Base-by-base conservation (phyloP, 208 protist genomes). In the Histomonas meleagridis region DNA sequence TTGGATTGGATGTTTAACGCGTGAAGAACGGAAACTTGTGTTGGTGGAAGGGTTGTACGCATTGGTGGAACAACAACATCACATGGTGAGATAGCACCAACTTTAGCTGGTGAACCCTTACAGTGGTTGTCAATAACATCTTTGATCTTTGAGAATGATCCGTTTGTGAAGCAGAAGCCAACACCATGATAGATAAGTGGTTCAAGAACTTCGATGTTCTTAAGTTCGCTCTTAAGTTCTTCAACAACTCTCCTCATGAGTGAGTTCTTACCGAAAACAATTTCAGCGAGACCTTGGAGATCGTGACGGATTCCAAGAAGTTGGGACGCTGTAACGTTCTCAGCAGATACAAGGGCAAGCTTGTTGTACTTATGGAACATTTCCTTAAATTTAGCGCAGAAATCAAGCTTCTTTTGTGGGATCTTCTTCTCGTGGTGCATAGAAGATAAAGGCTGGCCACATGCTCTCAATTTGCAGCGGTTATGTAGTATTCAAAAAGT, bases 1-100 rank as follows among this genome's bases (percentile, higher is more conserved):
- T 99, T 99, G 91, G 98, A 99, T 49, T 96, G 94, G 94, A 99
- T 99, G 95, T 98, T 97, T 48, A 99, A 95, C 26, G 98, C 98
- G 95, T 99, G 98, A 95, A 99, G 98, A 97, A 99, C 99, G 91
- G 96, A 96, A 57, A 97, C 99, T 95, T 98, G 96, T 62, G 96
- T 97, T 90, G 98, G 98, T 93, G 98, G 97, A 92, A 99, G 95
- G 94, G 97, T 97, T 26, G 98, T 99, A 94, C 96, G 96, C 69
- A 96, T 97, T 21, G 97, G 95, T 53, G 96, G 97, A 92, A 99
- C 94, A 93, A 97, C 92, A 70, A 99, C 98, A 92, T 98, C 96
- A 93, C 92, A 93, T 65, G 97, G 98, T 40, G 98, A 96, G 93
- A 99, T 95, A 91, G 96, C 95, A 93, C 98, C 98, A 76, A 97